A percentile compares a stretch with the other conserved stretches of the same genome.
Evolutionary conservation across 1,284 basidiomycete species (phyloP).

Genomic region (Puccinia hordei): DNA sequence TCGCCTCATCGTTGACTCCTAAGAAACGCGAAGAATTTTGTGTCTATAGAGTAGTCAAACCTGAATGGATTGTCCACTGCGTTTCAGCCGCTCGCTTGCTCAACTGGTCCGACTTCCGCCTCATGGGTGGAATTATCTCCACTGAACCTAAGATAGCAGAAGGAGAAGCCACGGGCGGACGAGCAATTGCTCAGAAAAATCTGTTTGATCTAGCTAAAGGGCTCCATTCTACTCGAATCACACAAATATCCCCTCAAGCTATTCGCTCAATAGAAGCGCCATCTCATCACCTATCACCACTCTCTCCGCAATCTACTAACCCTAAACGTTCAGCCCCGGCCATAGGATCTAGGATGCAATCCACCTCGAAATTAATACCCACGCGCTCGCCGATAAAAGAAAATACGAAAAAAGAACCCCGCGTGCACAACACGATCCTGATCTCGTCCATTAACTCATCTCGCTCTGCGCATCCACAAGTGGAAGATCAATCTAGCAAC

Average conservation of each 20-base stretch:
- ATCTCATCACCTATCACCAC: neutral
- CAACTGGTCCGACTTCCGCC: slow-evolving; percentile 71
- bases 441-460: neutral
- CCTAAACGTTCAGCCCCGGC: neutral
- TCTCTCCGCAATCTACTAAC: neutral
- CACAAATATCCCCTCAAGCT: neutral
- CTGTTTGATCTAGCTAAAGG: slow-evolving; percentile 29
- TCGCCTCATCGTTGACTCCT: slow-evolving; percentile 85
- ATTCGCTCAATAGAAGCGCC: neutral
- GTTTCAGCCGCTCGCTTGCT: slow-evolving; percentile 69
- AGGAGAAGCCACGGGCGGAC: slow-evolving; percentile 43
- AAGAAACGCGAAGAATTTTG: slow-evolving; percentile 85
- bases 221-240: neutral
- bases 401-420: slow-evolving; percentile 51
- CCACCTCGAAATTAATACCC: neutral
- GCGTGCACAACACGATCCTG: neutral
- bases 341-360: neutral
- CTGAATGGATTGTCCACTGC: slow-evolving; percentile 83
- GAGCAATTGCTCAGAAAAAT: slow-evolving; percentile 12
- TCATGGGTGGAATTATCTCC: neutral
- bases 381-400: neutral
- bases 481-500: neutral
- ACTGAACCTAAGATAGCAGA: slow-evolving; percentile 1
- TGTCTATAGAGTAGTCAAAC: slow-evolving; percentile 80
- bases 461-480: neutral